phyloP scores from a whole-genome alignment of 768 basidiomycete genomes.

The Lentinula sp. region DNA sequence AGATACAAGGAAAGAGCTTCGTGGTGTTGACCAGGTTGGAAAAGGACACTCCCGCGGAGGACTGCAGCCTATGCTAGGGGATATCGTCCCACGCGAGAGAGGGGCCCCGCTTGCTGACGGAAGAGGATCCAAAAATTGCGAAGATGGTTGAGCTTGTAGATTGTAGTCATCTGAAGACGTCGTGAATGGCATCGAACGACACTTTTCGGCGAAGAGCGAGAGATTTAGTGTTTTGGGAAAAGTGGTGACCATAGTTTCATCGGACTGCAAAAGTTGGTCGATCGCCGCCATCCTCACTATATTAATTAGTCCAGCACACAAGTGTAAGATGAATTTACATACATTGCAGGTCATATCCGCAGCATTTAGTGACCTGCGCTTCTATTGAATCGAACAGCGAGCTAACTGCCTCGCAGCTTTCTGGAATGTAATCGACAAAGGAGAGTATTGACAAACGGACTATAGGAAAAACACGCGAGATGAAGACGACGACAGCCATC shows the following conservation, averaged over 20 bases:
- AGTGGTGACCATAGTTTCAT: background rate
- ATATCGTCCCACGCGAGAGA: too few relatives aligned
- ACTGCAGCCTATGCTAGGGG: too few relatives aligned
- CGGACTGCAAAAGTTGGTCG: constrained; percentile 7
- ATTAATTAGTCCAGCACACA: too few relatives aligned
- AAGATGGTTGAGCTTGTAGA: background rate
- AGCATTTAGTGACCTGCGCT: background rate
- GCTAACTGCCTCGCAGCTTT: background rate
- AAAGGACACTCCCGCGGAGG: background rate
- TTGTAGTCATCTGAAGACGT: background rate
- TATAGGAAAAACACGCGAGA: background rate
- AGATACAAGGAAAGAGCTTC: background rate
- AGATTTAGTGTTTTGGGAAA: background rate
- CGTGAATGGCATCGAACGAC: background rate
- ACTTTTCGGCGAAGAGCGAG: background rate
- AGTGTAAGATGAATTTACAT: background rate
- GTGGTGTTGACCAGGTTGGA: background rate
- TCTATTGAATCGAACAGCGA: background rate
- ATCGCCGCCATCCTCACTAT: constrained; percentile 5
- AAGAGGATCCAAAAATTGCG: background rate
- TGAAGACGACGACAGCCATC: background rate
- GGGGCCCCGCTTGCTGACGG: background rate
- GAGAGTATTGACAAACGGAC: background rate
- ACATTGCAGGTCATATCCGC: background rate
- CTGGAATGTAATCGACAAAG: background rate